Evolutionary conservation across 306 rosid genomes (phyloP).

Genomic region (Gleditsia sinensis): DNA sequence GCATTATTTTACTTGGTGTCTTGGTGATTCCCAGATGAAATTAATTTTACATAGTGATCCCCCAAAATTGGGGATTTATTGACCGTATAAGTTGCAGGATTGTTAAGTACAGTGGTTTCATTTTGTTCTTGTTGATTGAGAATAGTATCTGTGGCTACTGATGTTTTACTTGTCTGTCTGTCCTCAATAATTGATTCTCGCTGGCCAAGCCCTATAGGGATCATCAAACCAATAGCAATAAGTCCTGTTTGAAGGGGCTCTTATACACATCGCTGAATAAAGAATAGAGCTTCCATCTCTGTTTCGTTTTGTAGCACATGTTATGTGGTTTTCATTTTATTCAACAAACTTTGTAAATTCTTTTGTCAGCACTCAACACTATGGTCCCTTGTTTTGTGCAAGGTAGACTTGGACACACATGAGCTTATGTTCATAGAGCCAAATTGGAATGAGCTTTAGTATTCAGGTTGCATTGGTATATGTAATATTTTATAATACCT

Average conservation of each 20-base stretch:
- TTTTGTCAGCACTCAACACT: no score
- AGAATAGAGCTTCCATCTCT: background rate
- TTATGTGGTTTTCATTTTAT: background rate
- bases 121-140: no score
- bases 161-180: no score
- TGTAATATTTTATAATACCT: background rate
- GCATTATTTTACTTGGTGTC: background rate
- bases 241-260: no score
- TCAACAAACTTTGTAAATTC: background rate
- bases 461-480: background rate
- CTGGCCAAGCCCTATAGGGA: no score
- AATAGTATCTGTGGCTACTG: no score
- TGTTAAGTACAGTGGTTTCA: background rate
- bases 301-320: background rate
- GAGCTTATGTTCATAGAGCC: background rate
- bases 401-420: background rate
- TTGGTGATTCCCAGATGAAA: background rate
- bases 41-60: background rate
- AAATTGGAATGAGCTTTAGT: background rate
- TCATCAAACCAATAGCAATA: no score
- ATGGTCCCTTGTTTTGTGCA: background rate
- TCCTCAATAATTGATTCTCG: no score
- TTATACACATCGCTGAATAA: no score
- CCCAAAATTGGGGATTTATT: background rate
- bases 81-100: background rate